These are phyloP conservation scores for Nicotiana otophora DNA, from an alignment of 257 asterid species.

Conservation along the genomic window DNA sequence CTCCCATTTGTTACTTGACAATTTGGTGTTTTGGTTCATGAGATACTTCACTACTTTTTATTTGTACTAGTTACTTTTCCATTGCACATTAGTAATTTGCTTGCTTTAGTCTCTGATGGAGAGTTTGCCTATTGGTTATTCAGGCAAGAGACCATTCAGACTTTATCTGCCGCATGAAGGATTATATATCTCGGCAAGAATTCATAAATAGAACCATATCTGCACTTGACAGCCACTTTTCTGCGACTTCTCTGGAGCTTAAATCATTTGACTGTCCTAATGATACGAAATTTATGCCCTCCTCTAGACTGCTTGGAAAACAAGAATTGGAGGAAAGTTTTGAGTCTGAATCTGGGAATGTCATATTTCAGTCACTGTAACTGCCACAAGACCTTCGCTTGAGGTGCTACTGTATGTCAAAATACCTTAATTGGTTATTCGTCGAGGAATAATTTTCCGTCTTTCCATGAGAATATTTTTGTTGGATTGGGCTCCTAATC, in stretches of 20 bases:
- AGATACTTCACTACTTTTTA: background rate
- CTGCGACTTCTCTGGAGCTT: slow-evolving; percentile 24
- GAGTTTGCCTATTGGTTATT: slow-evolving; percentile 3
- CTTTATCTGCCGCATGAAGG: slow-evolving; percentile 82
- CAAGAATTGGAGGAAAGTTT: slow-evolving; percentile 40
- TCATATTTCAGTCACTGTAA: slow-evolving; percentile 14
- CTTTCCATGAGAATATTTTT: background rate
- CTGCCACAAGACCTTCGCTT: background rate
- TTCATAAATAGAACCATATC: slow-evolving; percentile 51
- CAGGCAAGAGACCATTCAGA: slow-evolving; percentile 76
- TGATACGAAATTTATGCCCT: slow-evolving; percentile 38
- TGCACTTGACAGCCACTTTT: slow-evolving; percentile 48
- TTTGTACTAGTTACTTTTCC: background rate
- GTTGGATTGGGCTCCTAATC: background rate
- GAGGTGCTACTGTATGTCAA: background rate
- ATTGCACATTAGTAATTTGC: background rate
- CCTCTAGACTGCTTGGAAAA: slow-evolving; percentile 43
- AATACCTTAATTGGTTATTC: background rate
- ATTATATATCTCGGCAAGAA: slow-evolving; percentile 41
- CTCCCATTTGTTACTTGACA: background rate
- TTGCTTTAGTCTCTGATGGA: background rate
- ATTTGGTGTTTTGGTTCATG: background rate
- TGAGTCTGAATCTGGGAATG: slow-evolving; percentile 14
- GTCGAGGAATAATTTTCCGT: background rate
- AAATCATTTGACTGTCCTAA: slow-evolving; percentile 22